Evolutionary conservation across 176 grass and related monocot genomes (phyloP), one percentile per base, ranked within the genome.

Genomic region (Oryza glaberrima): DNA sequence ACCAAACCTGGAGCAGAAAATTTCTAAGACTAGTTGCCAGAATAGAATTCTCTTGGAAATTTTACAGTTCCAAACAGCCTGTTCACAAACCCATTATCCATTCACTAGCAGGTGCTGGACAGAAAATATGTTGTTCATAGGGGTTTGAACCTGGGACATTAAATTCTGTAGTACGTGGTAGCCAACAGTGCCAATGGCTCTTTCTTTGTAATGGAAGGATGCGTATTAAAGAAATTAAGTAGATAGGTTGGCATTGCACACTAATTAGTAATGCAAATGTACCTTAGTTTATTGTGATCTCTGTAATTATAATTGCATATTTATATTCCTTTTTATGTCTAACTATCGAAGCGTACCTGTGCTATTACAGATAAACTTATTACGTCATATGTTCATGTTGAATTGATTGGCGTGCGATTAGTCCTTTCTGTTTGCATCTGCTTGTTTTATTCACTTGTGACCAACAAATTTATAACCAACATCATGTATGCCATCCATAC

Each of bases 401-500:
- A 34, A 80, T 69, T 56, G 52, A 46, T 65, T 44, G 56, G 3
- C 26, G 25, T 51, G 14, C 15, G 48, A 13, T 51, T 51, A 51
- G 48, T 51, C 48, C 48, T 51, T 3, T 51, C 14, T 51, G 48
- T 48, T 48, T 51, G 48, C 48, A 45, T 65, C 17, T 43, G 43
- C 77, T 28, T 45, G 30, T 23, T 22, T 81, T 58, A 58, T 58
- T 58, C 52, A 20, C 6, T 58, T 47, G 1, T 2, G 8, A 7
- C 67, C 48, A 81, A 20, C 48, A 9, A 54, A 48, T 81, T 54
- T 56, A 19, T 67, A 41, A 81, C 66, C 16, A 76, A 15, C 26
- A 28, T 76, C 26, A 28, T 76, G 73, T 35, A 35, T 54, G 25
- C 7, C 48, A 56, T 76, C 26, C 73, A 30, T 56, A 58, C 9